A percentile compares a stretch with the other conserved stretches of the same genome.
phyloP scores from a whole-genome alignment of 805 yeast genomes.

The Pichia deserticola region DNA sequence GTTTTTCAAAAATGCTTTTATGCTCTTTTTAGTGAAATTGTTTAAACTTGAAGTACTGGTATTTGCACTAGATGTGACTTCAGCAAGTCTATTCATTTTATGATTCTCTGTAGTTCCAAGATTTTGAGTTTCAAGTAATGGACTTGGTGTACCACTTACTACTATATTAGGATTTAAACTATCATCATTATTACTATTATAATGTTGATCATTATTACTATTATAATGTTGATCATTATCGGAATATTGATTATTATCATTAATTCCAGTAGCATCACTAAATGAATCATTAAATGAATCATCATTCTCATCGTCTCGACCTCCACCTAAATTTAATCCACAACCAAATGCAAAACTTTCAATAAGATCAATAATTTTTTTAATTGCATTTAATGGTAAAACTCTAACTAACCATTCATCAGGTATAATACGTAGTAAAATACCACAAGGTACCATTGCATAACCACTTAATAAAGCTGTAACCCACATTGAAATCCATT shows the following conservation, averaged over 20 bases:
- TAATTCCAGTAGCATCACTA: neutral
- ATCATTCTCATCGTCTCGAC: neutral
- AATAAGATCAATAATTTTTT: constrained; percentile 16
- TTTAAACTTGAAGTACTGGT: neutral
- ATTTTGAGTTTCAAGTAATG: neutral
- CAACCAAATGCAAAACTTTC: constrained; percentile 14
- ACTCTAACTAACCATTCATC: constrained; percentile 60
- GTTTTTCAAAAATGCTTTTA: neutral
- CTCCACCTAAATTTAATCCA: constrained; percentile 1
- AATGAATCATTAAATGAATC: neutral
- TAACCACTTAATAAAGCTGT: constrained; percentile 78
- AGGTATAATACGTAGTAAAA: constrained; percentile 70
- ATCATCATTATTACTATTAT: neutral
- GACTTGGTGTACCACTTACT: constrained; percentile 6
- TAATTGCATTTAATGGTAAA: constrained; percentile 57
- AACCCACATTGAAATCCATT: constrained; percentile 85
- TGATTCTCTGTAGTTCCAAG: constrained; percentile 3
- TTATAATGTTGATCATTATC: too few relatives aligned
- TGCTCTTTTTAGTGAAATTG: neutral
- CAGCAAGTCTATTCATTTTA: neutral
- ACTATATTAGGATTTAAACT: neutral
- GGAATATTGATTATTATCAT: neutral
- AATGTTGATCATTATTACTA: neutral
- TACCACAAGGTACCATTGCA: constrained; percentile 74
- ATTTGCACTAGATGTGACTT: neutral